These are phyloP conservation scores for Simmondsia chinensis DNA, from an alignment of 148 eudicot genomes.

Conservation along the genomic window DNA sequence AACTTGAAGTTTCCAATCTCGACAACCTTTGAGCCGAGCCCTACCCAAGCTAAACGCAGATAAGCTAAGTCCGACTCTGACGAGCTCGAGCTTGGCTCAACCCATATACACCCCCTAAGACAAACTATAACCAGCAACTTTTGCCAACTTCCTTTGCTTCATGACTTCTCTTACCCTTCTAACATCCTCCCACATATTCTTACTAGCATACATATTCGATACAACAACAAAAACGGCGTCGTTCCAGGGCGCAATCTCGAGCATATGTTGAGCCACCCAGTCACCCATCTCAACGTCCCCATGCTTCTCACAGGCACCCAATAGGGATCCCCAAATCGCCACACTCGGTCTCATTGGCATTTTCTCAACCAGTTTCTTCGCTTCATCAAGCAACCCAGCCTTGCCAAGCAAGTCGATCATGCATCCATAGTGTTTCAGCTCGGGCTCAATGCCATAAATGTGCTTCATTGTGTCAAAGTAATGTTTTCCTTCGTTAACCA, in stretches of 20 bases:
- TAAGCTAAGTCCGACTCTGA: too few species aligned
- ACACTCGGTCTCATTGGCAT: slow-evolving; percentile 70
- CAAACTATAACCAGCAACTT: slow-evolving; percentile 56
- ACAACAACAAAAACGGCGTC: slow-evolving; percentile 71
- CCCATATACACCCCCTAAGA: too few species aligned
- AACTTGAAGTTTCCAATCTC: too few species aligned
- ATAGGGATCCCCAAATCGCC: slow-evolving; percentile 72
- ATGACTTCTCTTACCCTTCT: slow-evolving; percentile 46
- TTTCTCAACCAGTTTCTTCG: slow-evolving; percentile 42
- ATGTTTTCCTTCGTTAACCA: slow-evolving; percentile 50
- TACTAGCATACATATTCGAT: slow-evolving; percentile 67
- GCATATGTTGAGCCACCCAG: slow-evolving; percentile 53
- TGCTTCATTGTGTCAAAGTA: slow-evolving; percentile 51
- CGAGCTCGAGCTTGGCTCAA: too few species aligned
- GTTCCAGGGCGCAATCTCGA: slow-evolving; percentile 68
- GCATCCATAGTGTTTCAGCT: slow-evolving; percentile 65
- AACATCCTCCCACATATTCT: slow-evolving; percentile 63
- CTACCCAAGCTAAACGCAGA: too few species aligned
- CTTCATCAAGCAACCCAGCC: slow-evolving; percentile 53
- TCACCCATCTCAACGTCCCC: slow-evolving; percentile 63
- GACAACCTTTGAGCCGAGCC: too few species aligned
- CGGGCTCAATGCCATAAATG: slow-evolving; percentile 37
- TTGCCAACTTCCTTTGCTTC: slow-evolving; percentile 55
- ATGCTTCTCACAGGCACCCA: slow-evolving; percentile 76
- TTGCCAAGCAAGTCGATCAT: slow-evolving; percentile 61